Evolutionary conservation across 306 rosid species (phyloP), one percentile per base, ranked within the genome.

Genomic region (Glycine latifolia): DNA sequence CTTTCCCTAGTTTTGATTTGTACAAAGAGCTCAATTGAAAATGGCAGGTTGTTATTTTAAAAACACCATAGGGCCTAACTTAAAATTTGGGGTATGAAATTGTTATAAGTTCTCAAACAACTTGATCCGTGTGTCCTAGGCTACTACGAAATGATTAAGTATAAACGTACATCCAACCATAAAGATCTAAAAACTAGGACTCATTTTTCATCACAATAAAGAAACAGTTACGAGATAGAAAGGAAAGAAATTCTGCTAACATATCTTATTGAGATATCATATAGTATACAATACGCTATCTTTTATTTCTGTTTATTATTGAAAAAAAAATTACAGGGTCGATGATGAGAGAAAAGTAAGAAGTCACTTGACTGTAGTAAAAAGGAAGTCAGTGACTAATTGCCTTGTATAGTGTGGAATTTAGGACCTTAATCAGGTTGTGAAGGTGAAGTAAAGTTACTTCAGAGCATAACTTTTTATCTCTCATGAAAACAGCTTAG

Each of bases 21-120:
- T 67, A 62, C 60, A 75, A 70, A 53, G 58, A 75, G 6, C 69
- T 76, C 52, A 71, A 37, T 37, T 46, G 78, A 81, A 80, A 9
- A 75, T 41, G 62, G 79, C 35, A 60, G 7, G 67, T 60, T 69
- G 8, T 68, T 75, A 10, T 52, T 68, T 75, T 44, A 71, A 60
- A 63, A 60, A 63, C 76, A 63, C 72, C 17, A 55, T n/a, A 73
- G 66, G 66, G 60, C 44, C 75, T 48, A 44, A 59, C 50, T 48
- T 66, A 26, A 48, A 50, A 16, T 17, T 73, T 67, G 35, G 17
- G 60, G 37, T 67, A 37, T 58, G 77, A 67, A 53, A 74, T 15
- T 26, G 68, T 53, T 76, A 66, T 31, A 55, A 63, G 69, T 73
- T 58, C 74, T 39, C 7, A 78, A 85, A 67, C 63, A 10, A 71